Conservation (phyloP, 148 eudicot genomes). For the Euryodendron excelsum region DNA sequence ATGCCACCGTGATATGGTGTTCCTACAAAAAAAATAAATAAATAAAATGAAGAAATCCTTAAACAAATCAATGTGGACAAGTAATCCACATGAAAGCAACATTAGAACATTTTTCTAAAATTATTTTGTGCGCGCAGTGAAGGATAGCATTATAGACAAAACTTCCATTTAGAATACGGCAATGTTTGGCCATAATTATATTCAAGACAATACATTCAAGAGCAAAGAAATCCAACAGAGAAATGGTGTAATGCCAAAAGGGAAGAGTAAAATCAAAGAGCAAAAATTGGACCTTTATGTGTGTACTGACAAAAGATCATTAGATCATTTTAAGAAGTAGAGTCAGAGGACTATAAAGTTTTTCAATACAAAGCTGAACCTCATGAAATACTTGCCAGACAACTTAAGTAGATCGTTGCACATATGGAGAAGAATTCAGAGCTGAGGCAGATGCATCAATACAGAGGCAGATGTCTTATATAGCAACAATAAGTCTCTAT, state of each 20-base stretch:
- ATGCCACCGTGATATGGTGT: slow-evolving; percentile 92
- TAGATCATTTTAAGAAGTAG: neutral
- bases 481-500: no score
- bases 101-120: neutral
- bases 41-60: neutral
- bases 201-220: slow-evolving; percentile 4
- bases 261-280: neutral
- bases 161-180: neutral
- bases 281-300: neutral
- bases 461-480: neutral
- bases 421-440: neutral
- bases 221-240: neutral
- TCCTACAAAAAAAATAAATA: slow-evolving; percentile 48
- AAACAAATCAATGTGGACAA: neutral
- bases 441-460: neutral
- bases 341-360: neutral
- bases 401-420: neutral
- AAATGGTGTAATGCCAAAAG: neutral
- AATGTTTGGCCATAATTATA: neutral
- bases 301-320: neutral
- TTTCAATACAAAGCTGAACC: neutral
- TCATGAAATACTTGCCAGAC: neutral
- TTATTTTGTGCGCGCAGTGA: neutral
- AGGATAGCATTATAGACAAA: neutral
- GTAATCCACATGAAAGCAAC: neutral